Percentiles rank a stretch among this genome's conserved stretches.
Evolutionary conservation across 495 filamentous ascomycete genomes (phyloP).

Genomic region (Ramalina intermedia): DNA sequence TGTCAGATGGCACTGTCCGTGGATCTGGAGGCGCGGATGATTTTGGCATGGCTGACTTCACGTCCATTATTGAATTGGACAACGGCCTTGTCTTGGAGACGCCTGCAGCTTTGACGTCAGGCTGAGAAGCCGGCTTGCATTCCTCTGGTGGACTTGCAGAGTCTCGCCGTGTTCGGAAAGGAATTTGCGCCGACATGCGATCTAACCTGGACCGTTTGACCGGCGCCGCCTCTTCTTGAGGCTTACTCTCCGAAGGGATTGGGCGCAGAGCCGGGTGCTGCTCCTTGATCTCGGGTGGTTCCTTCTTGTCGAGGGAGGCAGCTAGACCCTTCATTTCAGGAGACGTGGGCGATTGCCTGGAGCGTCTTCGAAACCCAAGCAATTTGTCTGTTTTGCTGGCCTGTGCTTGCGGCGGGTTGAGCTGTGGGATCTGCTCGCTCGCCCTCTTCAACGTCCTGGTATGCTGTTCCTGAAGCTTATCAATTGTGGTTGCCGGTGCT

Average conservation of each 20-base stretch:
- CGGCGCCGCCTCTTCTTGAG: background rate
- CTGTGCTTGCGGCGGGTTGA: background rate
- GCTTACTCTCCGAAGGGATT: too few relatives aligned
- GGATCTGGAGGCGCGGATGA: background rate
- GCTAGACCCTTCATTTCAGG: background rate
- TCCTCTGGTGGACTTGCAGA: background rate
- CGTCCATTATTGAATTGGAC: background rate
- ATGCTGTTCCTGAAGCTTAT: slow-evolving; percentile 2
- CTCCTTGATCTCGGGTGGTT: too few relatives aligned
- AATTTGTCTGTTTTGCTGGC: slow-evolving; percentile 10
- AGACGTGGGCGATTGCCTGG: slow-evolving; percentile 6
- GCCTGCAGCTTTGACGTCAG: background rate
- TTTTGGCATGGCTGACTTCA: background rate
- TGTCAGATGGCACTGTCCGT: background rate
- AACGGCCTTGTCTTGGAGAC: background rate
- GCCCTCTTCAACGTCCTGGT: background rate
- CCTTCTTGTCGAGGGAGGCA: background rate
- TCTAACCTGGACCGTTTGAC: background rate
- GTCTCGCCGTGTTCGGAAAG: background rate
- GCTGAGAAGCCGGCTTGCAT: background rate
- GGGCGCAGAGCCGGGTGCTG: too few relatives aligned
- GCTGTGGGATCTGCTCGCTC: background rate
- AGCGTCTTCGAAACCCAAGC: slow-evolving; percentile 4
- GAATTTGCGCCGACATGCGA: slow-evolving; percentile 3
- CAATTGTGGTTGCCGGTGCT: background rate